A percentile compares a stretch with the other conserved stretches of the same genome.
Evolutionary conservation across 2,329 filamentous ascomycete genomes (phyloP).

Genomic region (Pseudopithomyces maydicus): DNA sequence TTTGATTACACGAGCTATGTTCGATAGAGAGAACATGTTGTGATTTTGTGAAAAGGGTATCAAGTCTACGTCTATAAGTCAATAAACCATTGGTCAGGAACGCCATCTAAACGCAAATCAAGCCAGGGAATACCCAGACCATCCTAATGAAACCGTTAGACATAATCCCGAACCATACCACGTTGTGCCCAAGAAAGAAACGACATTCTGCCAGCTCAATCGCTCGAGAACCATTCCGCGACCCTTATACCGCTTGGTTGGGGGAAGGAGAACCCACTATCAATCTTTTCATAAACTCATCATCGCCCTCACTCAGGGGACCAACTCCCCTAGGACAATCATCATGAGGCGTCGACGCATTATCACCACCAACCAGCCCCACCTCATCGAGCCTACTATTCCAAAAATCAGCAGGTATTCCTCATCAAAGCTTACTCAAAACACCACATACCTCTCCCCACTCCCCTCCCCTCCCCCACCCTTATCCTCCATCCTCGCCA

Average conservation of each 20-base stretch:
- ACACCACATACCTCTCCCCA: neutral
- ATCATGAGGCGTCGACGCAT: too few relatives aligned
- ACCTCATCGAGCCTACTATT: neutral
- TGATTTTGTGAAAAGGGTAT: neutral
- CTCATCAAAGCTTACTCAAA: neutral
- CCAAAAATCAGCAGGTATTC: neutral
- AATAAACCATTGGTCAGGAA: neutral
- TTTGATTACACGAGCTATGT: neutral
- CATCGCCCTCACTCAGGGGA: neutral
- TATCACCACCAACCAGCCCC: neutral
- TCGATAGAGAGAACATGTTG: neutral
- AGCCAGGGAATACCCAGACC: neutral
- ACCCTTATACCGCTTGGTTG: too few relatives aligned
- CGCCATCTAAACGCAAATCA: neutral
- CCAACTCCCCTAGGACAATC: neutral
- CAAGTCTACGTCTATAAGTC: neutral
- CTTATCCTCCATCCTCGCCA: slow-evolving; percentile 8
- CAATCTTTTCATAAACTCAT: neutral
- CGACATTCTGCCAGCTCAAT: neutral
- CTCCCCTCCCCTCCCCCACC: neutral
- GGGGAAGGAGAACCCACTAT: neutral
- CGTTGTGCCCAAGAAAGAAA: neutral
- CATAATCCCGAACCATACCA: neutral
- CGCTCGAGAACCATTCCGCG: neutral
- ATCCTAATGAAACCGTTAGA: neutral